These are phyloP conservation scores for Micractinium conductrix DNA, from an alignment of 139 green algal genomes.

Conservation along the genomic window DNA sequence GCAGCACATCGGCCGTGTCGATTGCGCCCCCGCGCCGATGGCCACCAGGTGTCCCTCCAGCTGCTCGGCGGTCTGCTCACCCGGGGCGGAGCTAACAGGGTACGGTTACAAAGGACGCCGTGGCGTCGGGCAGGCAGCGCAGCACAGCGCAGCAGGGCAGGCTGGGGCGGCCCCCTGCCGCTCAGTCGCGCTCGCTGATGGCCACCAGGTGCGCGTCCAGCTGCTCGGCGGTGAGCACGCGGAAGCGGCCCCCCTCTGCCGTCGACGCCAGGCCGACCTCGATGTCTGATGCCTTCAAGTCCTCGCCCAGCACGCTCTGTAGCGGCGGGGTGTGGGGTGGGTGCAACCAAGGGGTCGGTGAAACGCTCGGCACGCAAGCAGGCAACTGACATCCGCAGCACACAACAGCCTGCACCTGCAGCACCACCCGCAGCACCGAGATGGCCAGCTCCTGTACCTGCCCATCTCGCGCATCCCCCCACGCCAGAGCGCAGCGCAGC, in stretches of 20 bases:
- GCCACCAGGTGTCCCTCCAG: too few species aligned
- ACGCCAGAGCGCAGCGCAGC: not conserved
- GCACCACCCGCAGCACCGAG: not conserved
- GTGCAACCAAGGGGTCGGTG: too few species aligned
- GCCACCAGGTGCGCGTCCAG: slow-evolving; percentile 89
- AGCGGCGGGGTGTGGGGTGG: slow-evolving; percentile 6
- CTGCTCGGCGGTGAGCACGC: slow-evolving; percentile 73
- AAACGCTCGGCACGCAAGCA: too few species aligned
- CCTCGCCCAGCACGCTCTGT: slow-evolving; percentile 93
- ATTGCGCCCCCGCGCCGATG: too few species aligned
- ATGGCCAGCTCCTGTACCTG: not conserved
- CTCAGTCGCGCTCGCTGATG: slow-evolving; percentile 91
- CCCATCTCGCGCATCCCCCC: too few species aligned
- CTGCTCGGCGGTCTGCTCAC: too few species aligned
- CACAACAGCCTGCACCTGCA: too few species aligned
- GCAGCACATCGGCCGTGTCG: too few species aligned
- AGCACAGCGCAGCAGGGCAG: not conserved
- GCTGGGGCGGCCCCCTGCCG: not conserved
- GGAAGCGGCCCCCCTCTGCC: slow-evolving; percentile 63
- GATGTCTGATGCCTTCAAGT: slow-evolving; percentile 96
- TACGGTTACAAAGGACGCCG: too few species aligned
- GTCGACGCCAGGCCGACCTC: slow-evolving; percentile 83
- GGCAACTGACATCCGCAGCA: too few species aligned
- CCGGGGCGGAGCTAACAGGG: too few species aligned
- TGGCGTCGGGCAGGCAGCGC: too few species aligned